Conservation (phyloP, 805 yeast species). For the Candida suzukii region DNA sequence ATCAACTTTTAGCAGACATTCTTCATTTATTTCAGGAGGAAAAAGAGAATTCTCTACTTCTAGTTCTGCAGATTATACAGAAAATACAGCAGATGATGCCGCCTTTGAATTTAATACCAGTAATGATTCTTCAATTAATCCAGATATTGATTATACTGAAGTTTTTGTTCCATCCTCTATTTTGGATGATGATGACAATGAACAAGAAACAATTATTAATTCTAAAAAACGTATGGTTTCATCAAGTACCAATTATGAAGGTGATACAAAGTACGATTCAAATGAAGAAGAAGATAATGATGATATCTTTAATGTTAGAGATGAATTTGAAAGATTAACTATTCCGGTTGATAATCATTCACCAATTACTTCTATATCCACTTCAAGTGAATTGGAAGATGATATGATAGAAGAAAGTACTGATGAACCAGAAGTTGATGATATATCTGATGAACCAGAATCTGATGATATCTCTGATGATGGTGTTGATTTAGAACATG, state of each 20-base stretch:
- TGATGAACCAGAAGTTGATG: constrained; percentile 1
- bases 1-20: no score
- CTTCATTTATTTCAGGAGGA: no score
- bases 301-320: background rate
- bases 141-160: no score
- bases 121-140: no score
- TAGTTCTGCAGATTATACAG: no score
- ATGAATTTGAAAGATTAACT: background rate
- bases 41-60: no score
- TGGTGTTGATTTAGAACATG: background rate
- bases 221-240: background rate
- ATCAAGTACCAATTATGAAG: background rate
- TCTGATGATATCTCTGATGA: constrained; percentile 1
- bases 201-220: background rate
- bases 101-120: no score
- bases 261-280: background rate
- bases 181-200: background rate
- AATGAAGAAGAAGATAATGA: background rate
- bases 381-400: constrained; percentile 1
- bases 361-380: background rate
- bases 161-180: background rate
- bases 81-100: no score
- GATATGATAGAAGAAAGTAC: background rate
- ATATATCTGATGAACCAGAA: constrained; percentile 9
- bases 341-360: background rate